Evolutionary conservation across 169 alveolate species (phyloP), one percentile per base, ranked within the genome.

Genomic region (Eimeria necatrix): DNA sequence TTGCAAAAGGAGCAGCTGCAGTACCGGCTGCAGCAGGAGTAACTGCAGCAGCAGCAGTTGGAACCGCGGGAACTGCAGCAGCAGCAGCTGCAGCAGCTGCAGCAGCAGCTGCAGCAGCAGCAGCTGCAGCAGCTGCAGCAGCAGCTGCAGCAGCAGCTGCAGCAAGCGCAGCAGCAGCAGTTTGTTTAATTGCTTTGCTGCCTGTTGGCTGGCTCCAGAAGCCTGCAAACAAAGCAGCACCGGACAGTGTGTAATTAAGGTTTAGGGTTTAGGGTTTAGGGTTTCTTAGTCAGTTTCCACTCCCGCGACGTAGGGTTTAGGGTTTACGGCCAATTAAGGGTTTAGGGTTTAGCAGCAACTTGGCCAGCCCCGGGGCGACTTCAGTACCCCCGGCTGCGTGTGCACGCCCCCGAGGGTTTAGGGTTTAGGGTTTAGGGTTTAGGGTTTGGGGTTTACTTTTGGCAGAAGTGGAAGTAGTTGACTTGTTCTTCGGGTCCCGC

Each of bases 361-460:
- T n/a, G n/a, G n/a, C n/a, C n/a, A n/a, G n/a, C n/a, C n/a, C n/a
- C n/a, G n/a, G n/a, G n/a, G n/a, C n/a, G n/a, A n/a, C n/a, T n/a
- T n/a, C n/a, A n/a, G n/a, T n/a, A n/a, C n/a, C n/a, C n/a, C n/a
- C n/a, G n/a, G n/a, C n/a, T n/a, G n/a, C n/a, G n/a, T n/a, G n/a
- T n/a, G n/a, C n/a, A n/a, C n/a, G n/a, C n/a, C n/a, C 20, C 64
- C 7, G 64, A 61, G 73, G 73, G 73, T 61, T 61, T 61, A 61
- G 73, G 73, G 73, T 56, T 41, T 73, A 73, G 85, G 53, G 85
- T 26, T 73, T 73, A 41, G 85, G 85, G 85, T 73, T 73, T 68
- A 68, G 78, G 73, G 73, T 61, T 61, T 61, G n/a, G 73, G 73
- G 73, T 32, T 71, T 71, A n/a, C 81, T 9, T 71, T 4, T 71